Conservation (phyloP, 148 eudicot genomes). For the Fagopyrum homotropicum region DNA sequence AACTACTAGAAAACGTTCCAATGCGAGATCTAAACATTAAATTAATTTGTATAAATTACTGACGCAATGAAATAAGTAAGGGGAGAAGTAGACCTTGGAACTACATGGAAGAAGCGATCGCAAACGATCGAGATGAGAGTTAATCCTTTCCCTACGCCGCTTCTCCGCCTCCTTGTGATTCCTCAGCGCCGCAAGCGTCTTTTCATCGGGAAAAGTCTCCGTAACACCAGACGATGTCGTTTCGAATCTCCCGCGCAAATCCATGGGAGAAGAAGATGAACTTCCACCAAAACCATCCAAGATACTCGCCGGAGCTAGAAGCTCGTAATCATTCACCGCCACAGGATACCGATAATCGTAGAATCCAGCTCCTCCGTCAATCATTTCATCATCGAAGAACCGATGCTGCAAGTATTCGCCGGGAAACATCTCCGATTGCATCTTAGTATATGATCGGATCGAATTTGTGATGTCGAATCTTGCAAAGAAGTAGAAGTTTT, state of each 20-base stretch:
- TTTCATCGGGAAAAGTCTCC: slow-evolving; percentile 6
- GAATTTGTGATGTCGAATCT: background rate
- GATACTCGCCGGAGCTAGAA: background rate
- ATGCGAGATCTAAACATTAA: too few relatives aligned
- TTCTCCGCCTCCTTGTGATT: slow-evolving; percentile 76
- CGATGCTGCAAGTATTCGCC: background rate
- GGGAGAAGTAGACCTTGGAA: slow-evolving; percentile 32
- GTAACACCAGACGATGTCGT: background rate
- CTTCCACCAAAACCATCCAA: background rate
- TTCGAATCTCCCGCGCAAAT: background rate
- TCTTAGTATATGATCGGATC: background rate
- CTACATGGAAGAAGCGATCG: slow-evolving; percentile 59
- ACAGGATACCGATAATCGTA: background rate
- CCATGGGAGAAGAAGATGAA: background rate
- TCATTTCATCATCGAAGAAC: background rate
- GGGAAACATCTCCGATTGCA: slow-evolving; percentile 1
- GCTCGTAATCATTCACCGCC: background rate
- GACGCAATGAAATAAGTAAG: background rate
- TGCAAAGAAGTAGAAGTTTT: background rate
- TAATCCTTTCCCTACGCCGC: slow-evolving; percentile 61
- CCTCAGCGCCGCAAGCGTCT: slow-evolving; percentile 38
- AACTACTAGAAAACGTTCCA: too few relatives aligned
- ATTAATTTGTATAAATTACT: background rate
- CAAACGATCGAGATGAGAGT: slow-evolving; percentile 60
- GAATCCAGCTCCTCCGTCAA: background rate